Percentiles rank a stretch among this genome's conserved stretches.
These are phyloP conservation scores for Arctium lappa DNA, from an alignment of 129 eudicot genomes.

Conservation along the genomic window DNA sequence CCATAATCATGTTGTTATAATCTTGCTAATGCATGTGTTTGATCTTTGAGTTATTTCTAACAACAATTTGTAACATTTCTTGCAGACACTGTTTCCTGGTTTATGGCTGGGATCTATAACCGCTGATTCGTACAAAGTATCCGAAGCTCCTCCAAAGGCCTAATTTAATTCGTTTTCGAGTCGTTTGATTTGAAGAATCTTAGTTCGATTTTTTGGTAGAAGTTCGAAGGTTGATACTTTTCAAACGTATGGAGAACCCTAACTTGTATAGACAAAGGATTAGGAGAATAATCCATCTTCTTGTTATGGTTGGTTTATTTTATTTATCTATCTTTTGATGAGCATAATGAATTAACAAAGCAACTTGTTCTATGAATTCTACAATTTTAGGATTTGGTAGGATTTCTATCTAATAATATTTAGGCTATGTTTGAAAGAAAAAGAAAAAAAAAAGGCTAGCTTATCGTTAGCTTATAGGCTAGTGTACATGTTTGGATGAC, in stretches of 20 bases:
- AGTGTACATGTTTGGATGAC: no score
- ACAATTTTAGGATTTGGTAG: neutral
- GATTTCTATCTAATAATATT: no score
- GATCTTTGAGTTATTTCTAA: neutral
- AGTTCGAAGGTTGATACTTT: slow-evolving; percentile 3
- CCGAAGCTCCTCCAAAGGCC: slow-evolving; percentile 46
- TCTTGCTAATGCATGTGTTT: neutral
- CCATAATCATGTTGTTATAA: neutral
- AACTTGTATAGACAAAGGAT: slow-evolving; percentile 40
- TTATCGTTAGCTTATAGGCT: no score
- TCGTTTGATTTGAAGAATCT: neutral
- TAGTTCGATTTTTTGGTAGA: slow-evolving; percentile 15
- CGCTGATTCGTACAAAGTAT: slow-evolving; percentile 53
- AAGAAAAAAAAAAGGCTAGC: no score
- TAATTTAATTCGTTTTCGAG: neutral
- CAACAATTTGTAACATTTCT: neutral
- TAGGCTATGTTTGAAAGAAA: no score
- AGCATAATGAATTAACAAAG: slow-evolving; percentile 7
- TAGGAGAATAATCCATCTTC: slow-evolving; percentile 23
- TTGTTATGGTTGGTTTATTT: slow-evolving; percentile 13
- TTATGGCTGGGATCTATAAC: slow-evolving; percentile 51
- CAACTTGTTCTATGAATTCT: neutral
- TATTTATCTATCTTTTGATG: slow-evolving; percentile 3
- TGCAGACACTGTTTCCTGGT: slow-evolving; percentile 61
- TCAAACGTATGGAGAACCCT: slow-evolving; percentile 26